Evolutionary conservation across 108 stramenopile species (phyloP), one percentile per base, ranked within the genome.

Genomic region (Pseudonitzschia multistriata): DNA sequence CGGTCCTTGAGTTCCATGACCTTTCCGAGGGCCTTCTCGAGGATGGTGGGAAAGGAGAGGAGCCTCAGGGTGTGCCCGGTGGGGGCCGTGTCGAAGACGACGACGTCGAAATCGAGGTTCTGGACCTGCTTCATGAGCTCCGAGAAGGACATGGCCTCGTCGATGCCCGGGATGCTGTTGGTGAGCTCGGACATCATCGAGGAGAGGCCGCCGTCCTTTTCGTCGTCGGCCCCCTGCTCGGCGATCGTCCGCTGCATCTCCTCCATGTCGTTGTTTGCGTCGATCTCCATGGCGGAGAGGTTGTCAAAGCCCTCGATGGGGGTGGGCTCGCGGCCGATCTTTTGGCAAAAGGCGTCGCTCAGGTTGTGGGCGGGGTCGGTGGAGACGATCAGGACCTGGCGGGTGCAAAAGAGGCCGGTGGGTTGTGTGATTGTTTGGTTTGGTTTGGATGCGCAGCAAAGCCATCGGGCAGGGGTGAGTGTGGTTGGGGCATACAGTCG

Each of bases 361-460:
- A 99, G 79, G 83, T 98, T 99, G 90, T 99, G 98, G 2, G 99
- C 99, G 15, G 99, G 99, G 74, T 99, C 99, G 10, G 99, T 99
- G 17, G 94, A 96, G 19, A 98, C 96, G 45, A 99, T 83, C 56
- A 99, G 80, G 49, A 98, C 88, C 89, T 90, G 34, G 5, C 37
- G 37, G 37, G 10, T 39, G 7, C 5, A 5, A 39, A 7, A 5
- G 37, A 39, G 37, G 37, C 10, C 5, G 5, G 7, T 5, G 37
- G 10, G 5, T 39, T 7, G 5, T 39, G 37, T 39, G 37, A 7
- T 37, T 37, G 37, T 37, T 37, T 37, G 5, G 37, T 37, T 37
- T 37, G 5, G 37, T 37, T 37, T 37, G 37, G n/a, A n/a, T n/a
- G n/a, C n/a, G n/a, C n/a, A n/a, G n/a, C n/a, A n/a, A n/a, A n/a